phyloP scores from a whole-genome alignment of 2,329 filamentous ascomycete genomes.

The Phyllosticta paracitricarpa region DNA sequence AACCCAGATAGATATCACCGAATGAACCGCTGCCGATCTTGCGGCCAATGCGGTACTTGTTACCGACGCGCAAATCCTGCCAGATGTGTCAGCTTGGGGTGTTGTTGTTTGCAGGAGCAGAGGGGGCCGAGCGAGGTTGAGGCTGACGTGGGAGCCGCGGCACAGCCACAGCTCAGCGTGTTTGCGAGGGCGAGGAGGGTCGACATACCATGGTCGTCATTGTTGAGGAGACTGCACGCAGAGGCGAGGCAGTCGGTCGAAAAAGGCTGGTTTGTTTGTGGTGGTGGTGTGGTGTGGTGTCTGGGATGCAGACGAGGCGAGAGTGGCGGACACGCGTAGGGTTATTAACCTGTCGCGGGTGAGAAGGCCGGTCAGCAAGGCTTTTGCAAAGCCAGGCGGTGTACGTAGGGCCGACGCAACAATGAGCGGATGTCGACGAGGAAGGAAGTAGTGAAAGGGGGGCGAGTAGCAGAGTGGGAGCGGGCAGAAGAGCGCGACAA shows the following conservation, averaged over 20 bases:
- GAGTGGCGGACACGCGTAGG: conserved; percentile 13
- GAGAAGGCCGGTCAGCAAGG: conserved; percentile 29
- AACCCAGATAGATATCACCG: conserved; percentile 91
- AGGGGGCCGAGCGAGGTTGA: conserved; percentile 10
- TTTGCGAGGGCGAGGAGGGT: conserved; percentile 24
- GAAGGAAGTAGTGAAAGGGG: conserved; percentile 12
- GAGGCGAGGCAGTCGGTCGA: conserved; percentile 8
- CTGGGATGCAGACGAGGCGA: neutral
- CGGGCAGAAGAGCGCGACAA: conserved; percentile 12
- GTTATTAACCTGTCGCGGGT: conserved; percentile 27
- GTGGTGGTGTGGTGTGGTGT: conserved; percentile 18
- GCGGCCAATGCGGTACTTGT: conserved; percentile 98
- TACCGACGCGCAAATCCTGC: conserved; percentile 96
- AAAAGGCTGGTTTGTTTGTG: conserved; percentile 14
- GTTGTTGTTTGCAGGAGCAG: conserved; percentile 10
- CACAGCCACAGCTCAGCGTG: conserved; percentile 12
- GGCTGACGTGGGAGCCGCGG: conserved; percentile 6
- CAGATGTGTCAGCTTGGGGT: conserved; percentile 14
- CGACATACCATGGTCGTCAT: conserved; percentile 55
- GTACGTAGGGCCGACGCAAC: conserved; percentile 24
- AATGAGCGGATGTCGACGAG: conserved; percentile 14
- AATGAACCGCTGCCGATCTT: conserved; percentile 98
- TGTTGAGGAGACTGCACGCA: conserved; percentile 19
- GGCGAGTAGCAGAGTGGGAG: conserved; percentile 2
- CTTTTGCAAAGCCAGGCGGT: conserved; percentile 32